These are phyloP conservation scores for Discostella pseudostelligera DNA, from an alignment of 108 stramenopile species.

Conservation along the genomic window DNA sequence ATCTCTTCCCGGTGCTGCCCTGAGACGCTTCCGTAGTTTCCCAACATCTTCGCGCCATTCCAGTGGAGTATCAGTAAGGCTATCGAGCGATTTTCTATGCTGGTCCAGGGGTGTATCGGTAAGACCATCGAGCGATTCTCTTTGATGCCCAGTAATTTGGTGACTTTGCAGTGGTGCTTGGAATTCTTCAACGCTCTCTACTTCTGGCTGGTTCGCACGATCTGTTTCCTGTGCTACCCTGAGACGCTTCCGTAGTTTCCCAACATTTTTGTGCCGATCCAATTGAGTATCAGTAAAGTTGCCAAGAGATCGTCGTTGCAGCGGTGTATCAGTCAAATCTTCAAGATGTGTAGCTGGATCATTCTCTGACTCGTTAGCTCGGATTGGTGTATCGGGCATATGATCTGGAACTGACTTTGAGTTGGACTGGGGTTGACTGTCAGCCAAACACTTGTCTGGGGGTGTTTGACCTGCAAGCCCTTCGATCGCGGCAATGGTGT, in stretches of 20 bases:
- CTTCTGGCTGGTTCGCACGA: too few species aligned
- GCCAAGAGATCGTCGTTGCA: slow-evolving; percentile 11
- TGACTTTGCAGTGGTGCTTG: slow-evolving; percentile 2
- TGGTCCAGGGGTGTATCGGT: slow-evolving; percentile 3
- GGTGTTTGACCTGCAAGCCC: slow-evolving; percentile 8
- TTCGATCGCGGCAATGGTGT: slow-evolving; percentile 4
- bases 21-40: slow-evolving; percentile 30
- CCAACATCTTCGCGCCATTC: slow-evolving; percentile 8
- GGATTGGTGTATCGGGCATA: slow-evolving; percentile 35
- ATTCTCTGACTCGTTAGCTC: neutral
- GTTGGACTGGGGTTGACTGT: neutral
- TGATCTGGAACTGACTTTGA: slow-evolving; percentile 2
- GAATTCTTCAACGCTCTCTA: too few species aligned
- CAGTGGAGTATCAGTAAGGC: slow-evolving; percentile 21
- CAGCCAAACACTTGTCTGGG: neutral
- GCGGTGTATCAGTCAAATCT: slow-evolving; percentile 15
- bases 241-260: slow-evolving; percentile 31
- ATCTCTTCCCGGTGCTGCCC: slow-evolving; percentile 7
- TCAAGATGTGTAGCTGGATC: slow-evolving; percentile 7
- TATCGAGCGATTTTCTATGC: slow-evolving; percentile 4
- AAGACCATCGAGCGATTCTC: slow-evolving; percentile 2
- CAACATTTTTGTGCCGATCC: slow-evolving; percentile 7
- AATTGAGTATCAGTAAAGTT: slow-evolving; percentile 21
- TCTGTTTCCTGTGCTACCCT: slow-evolving; percentile 6
- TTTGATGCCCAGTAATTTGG: neutral